Evolutionary conservation across 805 yeast species (phyloP), one percentile per base, ranked within the genome.

Genomic region (Brettanomyces naardenensis): DNA sequence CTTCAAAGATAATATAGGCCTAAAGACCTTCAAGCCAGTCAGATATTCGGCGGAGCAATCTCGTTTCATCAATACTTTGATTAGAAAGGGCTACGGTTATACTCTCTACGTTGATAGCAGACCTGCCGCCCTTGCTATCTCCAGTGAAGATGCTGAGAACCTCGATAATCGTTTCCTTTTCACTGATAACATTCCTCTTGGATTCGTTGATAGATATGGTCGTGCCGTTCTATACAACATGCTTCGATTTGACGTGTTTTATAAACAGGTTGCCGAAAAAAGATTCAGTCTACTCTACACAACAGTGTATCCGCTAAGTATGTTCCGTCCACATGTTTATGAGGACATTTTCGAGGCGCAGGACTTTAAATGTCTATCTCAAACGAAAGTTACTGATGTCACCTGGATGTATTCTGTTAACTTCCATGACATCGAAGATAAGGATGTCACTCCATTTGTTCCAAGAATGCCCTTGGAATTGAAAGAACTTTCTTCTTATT

Each of bases 151-250:
- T 18, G 11, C 28, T 14, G 26, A 9, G 15, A 25, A 35, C 20
- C 28, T 26, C 22, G 19, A 35, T 15, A 27, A 26, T 15, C 26
- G 19, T 9, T 35, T 21, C 37, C 14, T 35, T 17, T 35, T 26
- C 26, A n/a, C 37, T 17, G 20, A 26, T 19, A 28, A 28, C 32
- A 23, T 35, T 18, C 37, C 37, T n/a, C 31, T 35, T n/a, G 37
- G 37, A 17, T 35, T 27, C 14, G 25, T 35, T 7, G 37, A 35
- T 19, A 23, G 32, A 13, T 28, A 35, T 26, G 19, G 20, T 23
- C 13, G 37, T 5, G 37, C 37, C 13, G 32, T 35, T 13, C 31
- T 35, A 6, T 28, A 20, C 31, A 35, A 35, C 25, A n/a, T n/a
- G 18, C 20, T n/a, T 19, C 18, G 28, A 17, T 35, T 35, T 26